These are phyloP conservation scores for Hyaloperonospora brassicae DNA, from an alignment of 352 stramenopile genomes.

Conservation along the genomic window DNA sequence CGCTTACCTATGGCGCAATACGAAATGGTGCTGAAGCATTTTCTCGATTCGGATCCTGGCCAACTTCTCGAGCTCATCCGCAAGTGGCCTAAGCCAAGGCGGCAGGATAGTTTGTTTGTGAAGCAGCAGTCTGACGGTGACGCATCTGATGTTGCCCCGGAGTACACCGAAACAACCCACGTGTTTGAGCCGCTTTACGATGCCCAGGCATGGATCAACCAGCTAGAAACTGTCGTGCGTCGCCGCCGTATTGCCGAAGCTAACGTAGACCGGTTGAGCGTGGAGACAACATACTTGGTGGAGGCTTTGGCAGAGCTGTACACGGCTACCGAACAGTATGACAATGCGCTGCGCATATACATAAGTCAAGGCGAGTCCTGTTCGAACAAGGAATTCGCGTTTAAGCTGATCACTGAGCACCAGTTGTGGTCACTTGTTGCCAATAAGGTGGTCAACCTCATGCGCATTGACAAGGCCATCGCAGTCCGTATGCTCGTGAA, in stretches of 20 bases:
- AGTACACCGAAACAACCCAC: slow-evolving; percentile 64
- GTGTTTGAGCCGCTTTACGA: slow-evolving; percentile 77
- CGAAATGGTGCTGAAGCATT: slow-evolving; percentile 83
- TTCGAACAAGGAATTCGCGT: slow-evolving; percentile 80
- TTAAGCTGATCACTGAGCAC: slow-evolving; percentile 79
- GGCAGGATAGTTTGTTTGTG: slow-evolving; percentile 24
- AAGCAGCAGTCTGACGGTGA: slow-evolving; percentile 18
- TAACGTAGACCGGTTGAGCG: slow-evolving; percentile 44
- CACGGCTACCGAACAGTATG: slow-evolving; percentile 72
- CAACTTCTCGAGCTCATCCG: slow-evolving; percentile 70
- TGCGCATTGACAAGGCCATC: slow-evolving; percentile 64
- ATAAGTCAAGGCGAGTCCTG: slow-evolving; percentile 77
- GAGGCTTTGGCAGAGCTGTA: slow-evolving; percentile 77
- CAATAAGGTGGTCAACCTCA: slow-evolving; percentile 69
- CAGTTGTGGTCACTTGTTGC: slow-evolving; percentile 71
- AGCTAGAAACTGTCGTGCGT: slow-evolving; percentile 67
- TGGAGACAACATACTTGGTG: slow-evolving; percentile 79
- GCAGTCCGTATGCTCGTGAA: slow-evolving; percentile 74
- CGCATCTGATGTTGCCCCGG: slow-evolving; percentile 31
- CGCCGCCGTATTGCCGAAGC: slow-evolving; percentile 62
- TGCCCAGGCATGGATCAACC: slow-evolving; percentile 71
- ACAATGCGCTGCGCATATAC: slow-evolving; percentile 79
- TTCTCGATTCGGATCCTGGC: slow-evolving; percentile 69
- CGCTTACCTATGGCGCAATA: slow-evolving; percentile 63
- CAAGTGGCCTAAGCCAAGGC: slow-evolving; percentile 74